Conservation (phyloP, 805 yeast species). For the Starmerella vaccinii region DNA sequence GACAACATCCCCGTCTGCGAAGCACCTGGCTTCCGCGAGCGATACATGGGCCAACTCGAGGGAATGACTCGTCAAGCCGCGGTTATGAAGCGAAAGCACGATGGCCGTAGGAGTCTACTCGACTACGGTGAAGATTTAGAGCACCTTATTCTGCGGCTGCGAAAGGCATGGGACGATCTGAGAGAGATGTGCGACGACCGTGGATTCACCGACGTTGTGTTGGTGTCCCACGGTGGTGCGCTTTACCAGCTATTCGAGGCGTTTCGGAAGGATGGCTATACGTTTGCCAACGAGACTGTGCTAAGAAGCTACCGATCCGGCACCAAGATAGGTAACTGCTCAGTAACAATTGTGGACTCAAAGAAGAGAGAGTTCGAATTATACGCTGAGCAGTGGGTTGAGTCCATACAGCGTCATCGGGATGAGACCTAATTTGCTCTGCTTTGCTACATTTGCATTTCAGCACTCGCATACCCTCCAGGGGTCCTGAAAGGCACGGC, state of each 20-base stretch:
- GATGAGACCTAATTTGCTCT: background rate
- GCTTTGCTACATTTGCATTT: too few species aligned
- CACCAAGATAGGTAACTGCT: slow-evolving; percentile 20
- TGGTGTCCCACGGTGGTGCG: slow-evolving; percentile 26
- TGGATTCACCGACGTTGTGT: slow-evolving; percentile 10
- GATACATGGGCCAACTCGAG: slow-evolving; percentile 23
- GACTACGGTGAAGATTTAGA: slow-evolving; percentile 21
- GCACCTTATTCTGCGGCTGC: slow-evolving; percentile 13
- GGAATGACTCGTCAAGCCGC: slow-evolving; percentile 21
- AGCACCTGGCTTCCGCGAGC: slow-evolving; percentile 19
- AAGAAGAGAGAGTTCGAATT: slow-evolving; percentile 6
- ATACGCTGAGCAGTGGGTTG: slow-evolving; percentile 18
- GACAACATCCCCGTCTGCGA: slow-evolving; percentile 1
- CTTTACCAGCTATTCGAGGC: slow-evolving; percentile 16
- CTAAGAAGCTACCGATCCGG: background rate
- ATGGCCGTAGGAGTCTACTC: slow-evolving; percentile 8
- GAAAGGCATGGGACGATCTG: slow-evolving; percentile 12
- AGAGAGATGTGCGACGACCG: background rate
- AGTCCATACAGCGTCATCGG: slow-evolving; percentile 14
- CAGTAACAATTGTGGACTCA: slow-evolving; percentile 19
- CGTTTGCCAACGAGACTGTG: background rate
- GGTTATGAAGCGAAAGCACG: slow-evolving; percentile 3
- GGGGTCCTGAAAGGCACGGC: too few species aligned
- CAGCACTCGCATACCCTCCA: too few species aligned
- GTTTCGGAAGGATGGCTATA: background rate